Evolutionary conservation across 208 protist genomes (phyloP).

Genomic region (Leishmania tropica): DNA sequence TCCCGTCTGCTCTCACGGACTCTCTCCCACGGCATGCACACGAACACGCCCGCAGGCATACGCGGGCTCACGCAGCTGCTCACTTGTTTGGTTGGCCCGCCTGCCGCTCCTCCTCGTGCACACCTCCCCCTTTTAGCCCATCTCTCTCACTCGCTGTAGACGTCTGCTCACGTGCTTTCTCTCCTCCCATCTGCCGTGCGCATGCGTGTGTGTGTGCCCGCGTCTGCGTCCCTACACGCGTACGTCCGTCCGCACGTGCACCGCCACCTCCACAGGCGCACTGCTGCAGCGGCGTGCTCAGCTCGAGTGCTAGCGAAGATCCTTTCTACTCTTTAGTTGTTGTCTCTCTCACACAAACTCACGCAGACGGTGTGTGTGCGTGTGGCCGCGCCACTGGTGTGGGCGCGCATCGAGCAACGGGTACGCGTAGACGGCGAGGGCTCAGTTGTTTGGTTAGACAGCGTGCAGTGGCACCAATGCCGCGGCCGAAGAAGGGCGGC

Average conservation of each 20-base stretch:
- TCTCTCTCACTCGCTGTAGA: background rate
- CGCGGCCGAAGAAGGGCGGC: conserved; percentile 33
- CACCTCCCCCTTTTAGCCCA: background rate
- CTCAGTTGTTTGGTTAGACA: background rate
- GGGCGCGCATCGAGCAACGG: background rate
- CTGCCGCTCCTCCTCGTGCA: background rate
- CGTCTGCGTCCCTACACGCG: background rate
- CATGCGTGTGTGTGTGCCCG: conserved; percentile 1
- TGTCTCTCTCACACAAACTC: background rate
- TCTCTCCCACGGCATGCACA: conserved; percentile 8
- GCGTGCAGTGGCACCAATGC: conserved; percentile 1
- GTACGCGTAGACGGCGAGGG: background rate
- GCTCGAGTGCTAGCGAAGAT: background rate
- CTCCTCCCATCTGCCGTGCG: background rate
- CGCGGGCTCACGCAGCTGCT: background rate
- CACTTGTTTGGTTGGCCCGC: background rate
- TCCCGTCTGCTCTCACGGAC: background rate
- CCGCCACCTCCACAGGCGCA: background rate
- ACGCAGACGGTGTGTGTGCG: background rate
- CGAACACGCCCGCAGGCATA: background rate
- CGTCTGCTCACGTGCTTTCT: background rate
- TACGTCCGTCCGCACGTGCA: background rate
- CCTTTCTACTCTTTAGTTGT: background rate
- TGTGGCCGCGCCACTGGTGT: background rate
- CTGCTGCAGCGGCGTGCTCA: background rate